Percentiles rank a stretch among this genome's conserved stretches.
Conservation (phyloP, 495 filamentous ascomycete genomes). For the Podospora bellae-mahoneyi region DNA sequence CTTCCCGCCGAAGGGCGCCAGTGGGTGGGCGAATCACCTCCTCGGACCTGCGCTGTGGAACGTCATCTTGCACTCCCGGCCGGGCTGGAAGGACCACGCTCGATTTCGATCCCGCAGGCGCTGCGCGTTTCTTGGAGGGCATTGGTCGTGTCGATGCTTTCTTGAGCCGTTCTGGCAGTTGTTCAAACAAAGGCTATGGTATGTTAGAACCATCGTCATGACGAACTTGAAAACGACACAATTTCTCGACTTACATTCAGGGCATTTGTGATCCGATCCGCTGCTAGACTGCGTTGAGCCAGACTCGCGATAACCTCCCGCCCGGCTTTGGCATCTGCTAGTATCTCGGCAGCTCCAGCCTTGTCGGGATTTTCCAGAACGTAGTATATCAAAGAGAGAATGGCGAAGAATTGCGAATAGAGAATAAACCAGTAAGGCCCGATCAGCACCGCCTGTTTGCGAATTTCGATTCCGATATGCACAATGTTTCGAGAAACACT, state of each 20-base stretch:
- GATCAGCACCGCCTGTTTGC: slow-evolving; percentile 72
- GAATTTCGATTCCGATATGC: slow-evolving; percentile 88
- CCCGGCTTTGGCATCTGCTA: slow-evolving; percentile 80
- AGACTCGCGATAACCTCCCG: slow-evolving; percentile 74
- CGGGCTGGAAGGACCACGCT: slow-evolving; percentile 26
- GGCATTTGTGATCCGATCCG: slow-evolving; percentile 74
- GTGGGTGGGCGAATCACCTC: slow-evolving; percentile 47
- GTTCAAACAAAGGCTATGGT: slow-evolving; percentile 68
- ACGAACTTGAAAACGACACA: background rate
- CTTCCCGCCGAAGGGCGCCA: slow-evolving; percentile 22
- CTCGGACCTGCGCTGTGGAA: slow-evolving; percentile 42
- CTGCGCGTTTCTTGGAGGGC: slow-evolving; percentile 56
- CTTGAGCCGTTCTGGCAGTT: slow-evolving; percentile 67
- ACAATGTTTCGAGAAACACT: slow-evolving; percentile 91
- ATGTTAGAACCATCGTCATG: slow-evolving; percentile 9
- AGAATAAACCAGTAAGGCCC: slow-evolving; percentile 96
- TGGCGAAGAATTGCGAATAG: slow-evolving; percentile 93
- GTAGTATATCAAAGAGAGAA: slow-evolving; percentile 85
- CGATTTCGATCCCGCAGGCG: slow-evolving; percentile 49
- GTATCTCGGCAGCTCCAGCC: slow-evolving; percentile 66
- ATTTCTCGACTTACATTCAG: slow-evolving; percentile 55
- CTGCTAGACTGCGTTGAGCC: slow-evolving; percentile 80
- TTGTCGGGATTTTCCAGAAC: slow-evolving; percentile 87
- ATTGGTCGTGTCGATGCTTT: slow-evolving; percentile 35
- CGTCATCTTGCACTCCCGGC: slow-evolving; percentile 28